Percentiles rank a stretch among this genome's conserved stretches.
Evolutionary conservation across 352 stramenopile genomes (phyloP).

Genomic region (Globisporangium lucens): DNA sequence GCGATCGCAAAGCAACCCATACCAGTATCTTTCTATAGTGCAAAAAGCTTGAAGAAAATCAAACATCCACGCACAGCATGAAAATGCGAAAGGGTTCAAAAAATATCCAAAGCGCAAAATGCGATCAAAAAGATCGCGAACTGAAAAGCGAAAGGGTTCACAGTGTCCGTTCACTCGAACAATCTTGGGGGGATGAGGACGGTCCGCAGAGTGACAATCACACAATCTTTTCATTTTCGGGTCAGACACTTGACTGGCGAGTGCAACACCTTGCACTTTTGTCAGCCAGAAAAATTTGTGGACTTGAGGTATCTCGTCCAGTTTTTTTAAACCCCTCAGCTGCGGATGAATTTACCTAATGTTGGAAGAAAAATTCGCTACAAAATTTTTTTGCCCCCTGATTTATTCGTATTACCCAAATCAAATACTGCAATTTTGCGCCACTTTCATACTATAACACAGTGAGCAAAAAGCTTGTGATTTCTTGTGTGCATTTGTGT

Average conservation of each 20-base stretch:
- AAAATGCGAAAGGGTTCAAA: not conserved
- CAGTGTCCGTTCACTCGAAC: not conserved
- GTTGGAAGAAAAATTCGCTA: too few species aligned
- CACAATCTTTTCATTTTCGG: not conserved
- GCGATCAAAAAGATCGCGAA: not conserved
- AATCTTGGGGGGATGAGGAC: not conserved
- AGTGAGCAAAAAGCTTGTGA: not conserved
- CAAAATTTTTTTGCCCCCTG: too few species aligned
- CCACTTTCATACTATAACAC: not conserved
- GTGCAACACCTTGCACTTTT: conserved; percentile 1
- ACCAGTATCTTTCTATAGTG: too few species aligned
- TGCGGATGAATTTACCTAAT: too few species aligned
- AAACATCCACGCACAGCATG: not conserved
- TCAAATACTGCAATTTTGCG: too few species aligned
- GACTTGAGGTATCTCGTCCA: not conserved
- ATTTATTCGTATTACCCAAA: not conserved
- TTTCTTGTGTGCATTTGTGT: not conserved
- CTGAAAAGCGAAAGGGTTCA: not conserved
- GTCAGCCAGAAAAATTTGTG: not conserved
- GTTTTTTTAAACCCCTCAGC: not conserved
- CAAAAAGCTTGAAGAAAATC: not conserved
- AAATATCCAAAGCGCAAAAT: not conserved
- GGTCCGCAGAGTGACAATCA: not conserved
- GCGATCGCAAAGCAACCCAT: too few species aligned
- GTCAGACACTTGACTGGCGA: not conserved